Base-by-base conservation (phyloP, 208 protist species). In the Strigomonas culicis region DNA sequence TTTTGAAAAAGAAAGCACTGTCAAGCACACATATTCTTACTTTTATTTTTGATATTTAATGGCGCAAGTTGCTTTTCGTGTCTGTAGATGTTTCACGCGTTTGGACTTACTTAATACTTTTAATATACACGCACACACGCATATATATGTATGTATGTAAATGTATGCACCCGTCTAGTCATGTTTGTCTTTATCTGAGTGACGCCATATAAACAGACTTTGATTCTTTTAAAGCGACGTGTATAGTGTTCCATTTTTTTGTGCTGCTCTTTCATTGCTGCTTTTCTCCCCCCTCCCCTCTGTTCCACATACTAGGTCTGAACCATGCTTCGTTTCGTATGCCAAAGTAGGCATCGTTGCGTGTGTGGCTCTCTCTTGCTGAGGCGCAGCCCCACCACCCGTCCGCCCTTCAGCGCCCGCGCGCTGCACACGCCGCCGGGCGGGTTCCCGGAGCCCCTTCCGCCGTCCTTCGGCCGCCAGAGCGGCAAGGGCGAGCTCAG, bases 391-490 rank as follows among this genome's bases (percentile, higher is more conserved):
- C 36, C 36, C 8, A 13, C 36, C 8, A 6, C 8, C 8, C 36
- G 36, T 6, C 36, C 8, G 36, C 36, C 8, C 28, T 4, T 4
- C 31, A 32, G 24, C 24, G 13, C 32, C 2, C 69, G 78, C 2
- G 32, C 11, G 6, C 67, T 88, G 7, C 82, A 82, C 41, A 79
- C 63, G 34, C 82, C 78, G 15, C 82, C 68, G 1, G 82, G 82
- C 1, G 82, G 82, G 15, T 84, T 88, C 50, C 72, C 79, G 3
- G 74, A 88, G 53, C 58, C 30, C n/a, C 70, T 85, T 21, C 82
- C 82, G 27, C 63, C 73, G 1, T 80, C 77, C 17, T 78, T 88
- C 55, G 82, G 82, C 27, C 63, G 68, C 11, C 66, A 73, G 4
- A 68, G 53, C 19, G 79, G 68, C 15, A 84, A 82, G 41, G 82